Evolutionary conservation across 257 asterid species (phyloP).

Genomic region (Ilex asprella): DNA sequence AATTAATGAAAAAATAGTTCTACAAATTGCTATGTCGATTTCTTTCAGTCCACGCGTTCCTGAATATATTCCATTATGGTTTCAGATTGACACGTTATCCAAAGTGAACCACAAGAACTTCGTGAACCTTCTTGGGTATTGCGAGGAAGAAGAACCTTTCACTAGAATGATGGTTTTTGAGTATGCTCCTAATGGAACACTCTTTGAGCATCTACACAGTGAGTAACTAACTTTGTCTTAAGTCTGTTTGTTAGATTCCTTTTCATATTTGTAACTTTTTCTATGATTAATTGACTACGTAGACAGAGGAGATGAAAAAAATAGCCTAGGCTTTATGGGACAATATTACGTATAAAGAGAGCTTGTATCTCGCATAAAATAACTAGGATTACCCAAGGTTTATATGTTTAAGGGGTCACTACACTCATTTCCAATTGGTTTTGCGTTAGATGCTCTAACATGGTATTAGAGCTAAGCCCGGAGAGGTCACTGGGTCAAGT

Average conservation of each 20-base stretch:
- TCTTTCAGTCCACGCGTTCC: background rate
- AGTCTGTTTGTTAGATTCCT: background rate
- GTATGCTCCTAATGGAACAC: constrained; percentile 92
- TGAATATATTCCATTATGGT: constrained; percentile 9
- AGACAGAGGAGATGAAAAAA: too few relatives aligned
- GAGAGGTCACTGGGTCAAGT: too few relatives aligned
- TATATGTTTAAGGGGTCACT: too few relatives aligned
- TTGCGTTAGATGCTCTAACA: too few relatives aligned
- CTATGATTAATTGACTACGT: too few relatives aligned
- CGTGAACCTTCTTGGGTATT: constrained; percentile 73
- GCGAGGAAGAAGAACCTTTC: constrained; percentile 76
- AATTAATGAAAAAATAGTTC: background rate
- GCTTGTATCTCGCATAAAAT: too few relatives aligned
- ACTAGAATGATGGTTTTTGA: constrained; percentile 92
- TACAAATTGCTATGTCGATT: background rate
- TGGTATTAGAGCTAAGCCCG: too few relatives aligned
- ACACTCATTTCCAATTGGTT: too few relatives aligned
- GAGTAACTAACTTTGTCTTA: constrained; percentile 22
- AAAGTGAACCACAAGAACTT: constrained; percentile 85
- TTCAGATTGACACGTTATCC: constrained; percentile 73
- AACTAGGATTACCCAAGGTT: too few relatives aligned
- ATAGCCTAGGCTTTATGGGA: too few relatives aligned
- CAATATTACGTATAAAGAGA: too few relatives aligned
- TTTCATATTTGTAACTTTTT: background rate
- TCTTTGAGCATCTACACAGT: constrained; percentile 90